phyloP scores from a whole-genome alignment of 2,329 filamentous ascomycete genomes.

The Fusarium ramigenum region DNA sequence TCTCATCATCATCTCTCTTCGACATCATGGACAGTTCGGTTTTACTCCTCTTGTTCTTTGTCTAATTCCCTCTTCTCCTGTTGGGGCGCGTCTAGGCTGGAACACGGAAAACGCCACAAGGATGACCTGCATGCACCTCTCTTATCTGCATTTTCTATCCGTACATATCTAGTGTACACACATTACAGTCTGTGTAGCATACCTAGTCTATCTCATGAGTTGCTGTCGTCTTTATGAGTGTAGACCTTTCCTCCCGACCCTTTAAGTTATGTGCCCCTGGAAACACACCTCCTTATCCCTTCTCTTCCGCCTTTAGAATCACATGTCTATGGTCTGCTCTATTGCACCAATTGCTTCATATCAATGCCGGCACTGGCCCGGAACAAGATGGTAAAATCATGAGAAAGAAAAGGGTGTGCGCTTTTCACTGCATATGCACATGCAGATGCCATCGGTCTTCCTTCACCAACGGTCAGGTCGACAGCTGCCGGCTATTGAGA shows the following conservation, averaged over 20 bases:
- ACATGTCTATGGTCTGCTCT: constrained; percentile 1
- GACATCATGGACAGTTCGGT: not conserved
- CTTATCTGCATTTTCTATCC: constrained; percentile 9
- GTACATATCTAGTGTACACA: not conserved
- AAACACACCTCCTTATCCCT: not conserved
- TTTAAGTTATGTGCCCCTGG: not conserved
- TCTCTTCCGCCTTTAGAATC: not conserved
- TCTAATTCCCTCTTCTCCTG: constrained; percentile 7
- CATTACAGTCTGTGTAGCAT: not conserved
- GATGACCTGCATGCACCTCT: constrained; percentile 3
- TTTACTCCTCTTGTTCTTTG: not conserved
- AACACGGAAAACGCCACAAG: constrained; percentile 8
- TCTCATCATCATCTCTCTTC: not conserved
- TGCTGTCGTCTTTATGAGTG: not conserved
- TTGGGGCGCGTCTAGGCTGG: constrained; percentile 27
- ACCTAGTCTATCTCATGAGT: not conserved
- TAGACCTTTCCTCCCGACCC: not conserved
- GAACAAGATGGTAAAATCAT: not conserved
- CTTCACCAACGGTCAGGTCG: constrained; percentile 14
- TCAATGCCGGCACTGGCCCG: not conserved
- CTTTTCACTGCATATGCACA: not conserved
- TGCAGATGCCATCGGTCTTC: not conserved
- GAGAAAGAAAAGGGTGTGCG: not conserved
- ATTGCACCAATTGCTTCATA: constrained; percentile 20
- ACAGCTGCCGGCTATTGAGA: constrained; percentile 2